A percentile compares a stretch with the other conserved stretches of the same genome.
These are phyloP conservation scores for Stromatinia cepivora DNA, from an alignment of 2,329 filamentous ascomycete species.

Conservation along the genomic window DNA sequence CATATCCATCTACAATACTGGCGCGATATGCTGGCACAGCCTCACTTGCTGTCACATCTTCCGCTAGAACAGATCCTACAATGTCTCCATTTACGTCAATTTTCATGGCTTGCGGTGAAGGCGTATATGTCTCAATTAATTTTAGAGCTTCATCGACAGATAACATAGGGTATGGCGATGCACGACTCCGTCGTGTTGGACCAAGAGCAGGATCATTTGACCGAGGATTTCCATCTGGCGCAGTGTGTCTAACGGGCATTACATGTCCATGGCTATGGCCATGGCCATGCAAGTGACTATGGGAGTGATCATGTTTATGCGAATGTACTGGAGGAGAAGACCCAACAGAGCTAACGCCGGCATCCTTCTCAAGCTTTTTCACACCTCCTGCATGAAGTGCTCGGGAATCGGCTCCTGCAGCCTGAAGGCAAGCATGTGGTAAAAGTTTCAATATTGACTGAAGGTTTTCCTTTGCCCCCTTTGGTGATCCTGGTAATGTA, in stretches of 20 bases:
- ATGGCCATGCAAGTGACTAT: constrained; percentile 49
- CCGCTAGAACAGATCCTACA: constrained; percentile 76
- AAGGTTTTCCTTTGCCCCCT: constrained; percentile 91
- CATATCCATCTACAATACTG: constrained; percentile 97
- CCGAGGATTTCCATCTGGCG: constrained; percentile 54
- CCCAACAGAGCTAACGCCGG: constrained; percentile 54
- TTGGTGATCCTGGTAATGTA: constrained; percentile 91
- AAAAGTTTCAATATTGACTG: constrained; percentile 85
- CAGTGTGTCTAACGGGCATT: constrained; percentile 71
- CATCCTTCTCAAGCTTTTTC: constrained; percentile 80
- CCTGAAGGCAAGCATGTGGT: constrained; percentile 91
- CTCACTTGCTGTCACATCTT: constrained; percentile 74
- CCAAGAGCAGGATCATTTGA: constrained; percentile 63
- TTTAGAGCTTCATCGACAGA: constrained; percentile 77
- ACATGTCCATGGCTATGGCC: constrained; percentile 60
- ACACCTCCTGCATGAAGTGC: constrained; percentile 76
- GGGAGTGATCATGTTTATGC: constrained; percentile 49
- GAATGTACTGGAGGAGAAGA: constrained; percentile 44
- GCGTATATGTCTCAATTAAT: constrained; percentile 72
- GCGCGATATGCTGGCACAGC: constrained; percentile 90
- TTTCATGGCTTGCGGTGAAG: constrained; percentile 57
- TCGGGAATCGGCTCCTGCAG: constrained; percentile 79
- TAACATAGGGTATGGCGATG: constrained; percentile 91
- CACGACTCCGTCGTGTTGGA: constrained; percentile 71
- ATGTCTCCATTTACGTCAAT: constrained; percentile 64